Evolutionary conservation across 805 yeast species (phyloP).

Genomic region (Wickerhamiella spandovensis): DNA sequence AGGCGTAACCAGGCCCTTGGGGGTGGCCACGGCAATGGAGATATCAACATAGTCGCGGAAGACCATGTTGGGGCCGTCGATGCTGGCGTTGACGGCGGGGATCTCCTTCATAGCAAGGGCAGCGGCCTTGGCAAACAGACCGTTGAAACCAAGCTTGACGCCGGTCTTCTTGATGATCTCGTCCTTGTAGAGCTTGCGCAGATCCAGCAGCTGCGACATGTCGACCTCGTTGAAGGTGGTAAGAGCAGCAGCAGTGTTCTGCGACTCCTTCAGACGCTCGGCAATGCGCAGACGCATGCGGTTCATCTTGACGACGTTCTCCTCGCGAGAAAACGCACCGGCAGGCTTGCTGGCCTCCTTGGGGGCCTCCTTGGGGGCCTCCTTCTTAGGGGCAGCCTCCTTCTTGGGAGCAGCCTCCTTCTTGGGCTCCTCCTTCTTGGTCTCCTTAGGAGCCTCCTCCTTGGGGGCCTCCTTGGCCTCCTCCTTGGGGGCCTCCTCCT

Average conservation of each 20-base stretch:
- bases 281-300: conserved; percentile 98
- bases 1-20: conserved; percentile 97
- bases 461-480: conserved; percentile 11
- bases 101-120: conserved; percentile 86
- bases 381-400: conserved; percentile 25
- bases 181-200: conserved; percentile 94
- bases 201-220: conserved; percentile 80
- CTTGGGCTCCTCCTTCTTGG: conserved; percentile 17
- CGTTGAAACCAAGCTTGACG: conserved; percentile 96
- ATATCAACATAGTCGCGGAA: conserved; percentile 94
- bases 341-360: conserved; percentile 25
- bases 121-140: conserved; percentile 89
- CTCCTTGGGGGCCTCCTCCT: conserved; percentile 19
- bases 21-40: conserved; percentile 95
- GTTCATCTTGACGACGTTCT: conserved; percentile 93
- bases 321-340: conserved; percentile 55
- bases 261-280: conserved; percentile 97
- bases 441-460: conserved; percentile 25
- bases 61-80: conserved; percentile 61
- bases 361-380: conserved; percentile 14
- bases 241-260: conserved; percentile 95
- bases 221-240: conserved; percentile 98
- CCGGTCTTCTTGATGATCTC: conserved; percentile 90
- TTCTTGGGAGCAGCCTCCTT: conserved; percentile 9
- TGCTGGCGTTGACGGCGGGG: conserved; percentile 91